Base-by-base conservation (phyloP, 179 eudicot genomes). In the Silene vulgaris region DNA sequence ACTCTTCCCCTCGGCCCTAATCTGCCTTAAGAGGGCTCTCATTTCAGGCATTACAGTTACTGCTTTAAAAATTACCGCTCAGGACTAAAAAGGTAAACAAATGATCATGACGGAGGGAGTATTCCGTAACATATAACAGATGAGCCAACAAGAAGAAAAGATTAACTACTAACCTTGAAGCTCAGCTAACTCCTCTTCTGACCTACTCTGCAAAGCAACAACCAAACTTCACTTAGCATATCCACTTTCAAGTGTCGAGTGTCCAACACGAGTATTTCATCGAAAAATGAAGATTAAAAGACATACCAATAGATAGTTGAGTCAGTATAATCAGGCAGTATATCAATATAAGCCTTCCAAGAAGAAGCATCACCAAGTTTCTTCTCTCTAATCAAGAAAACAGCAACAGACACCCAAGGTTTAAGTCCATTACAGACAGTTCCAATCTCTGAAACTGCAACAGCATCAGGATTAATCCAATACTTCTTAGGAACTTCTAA, bases 231-330 rank as follows among this genome's bases (percentile, higher is more conserved):
- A 82, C 48, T 81, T 61, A 78, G 77, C 72, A 43, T 4, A 65
- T 23, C 59, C 54, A 69, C 57, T 28, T 19, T 9, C 16, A 2
- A 21, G 16, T 62, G 35, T 62, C 35, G 14, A 21, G 66, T 62
- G 32, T 62, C 16, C 16, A 62, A 62, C 66, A 63, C 67, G 37
- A 11, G 32, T 11, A 23, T 9, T 63, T 12, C 28, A 76, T 32
- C 63, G 21, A 62, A 50, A 68, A 68, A 32, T 32, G 17, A 64
- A 14, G 3, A 21, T 8, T 43, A 43, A 32, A 62, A 80, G 74
- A 88, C 97, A 87, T 89, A 96, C 98, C 98, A 94, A 80, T 76
- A 94, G 60, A 94, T 78, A 48, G 98, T 88, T 1, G 98, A 94
- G 86, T 96, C 79, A 14, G 99, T 96, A 59, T 0, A 50, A 61